Percentiles rank a stretch among this genome's conserved stretches.
These are phyloP conservation scores for Gastrolobium villosum DNA, from an alignment of 306 rosid species.

Conservation along the genomic window DNA sequence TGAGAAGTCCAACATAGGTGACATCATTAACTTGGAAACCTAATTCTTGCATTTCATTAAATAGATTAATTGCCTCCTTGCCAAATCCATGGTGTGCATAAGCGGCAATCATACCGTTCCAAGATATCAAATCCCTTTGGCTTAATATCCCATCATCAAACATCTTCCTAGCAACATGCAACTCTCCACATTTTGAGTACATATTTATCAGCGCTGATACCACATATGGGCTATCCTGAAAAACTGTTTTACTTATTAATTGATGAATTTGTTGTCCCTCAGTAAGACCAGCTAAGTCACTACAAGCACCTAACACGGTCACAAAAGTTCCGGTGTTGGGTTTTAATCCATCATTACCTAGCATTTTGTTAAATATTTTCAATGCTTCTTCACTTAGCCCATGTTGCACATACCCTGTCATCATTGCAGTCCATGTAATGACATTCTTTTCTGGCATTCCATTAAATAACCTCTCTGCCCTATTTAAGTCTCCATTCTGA, in stretches of 20 bases:
- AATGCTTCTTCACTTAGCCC: slow-evolving; percentile 59
- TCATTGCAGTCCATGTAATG: slow-evolving; percentile 66
- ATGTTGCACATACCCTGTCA: slow-evolving; percentile 62
- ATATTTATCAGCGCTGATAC: slow-evolving; percentile 59
- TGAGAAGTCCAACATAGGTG: slow-evolving; percentile 59
- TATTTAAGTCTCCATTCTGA: slow-evolving; percentile 50
- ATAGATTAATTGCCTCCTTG: slow-evolving; percentile 54
- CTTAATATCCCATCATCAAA: slow-evolving; percentile 55
- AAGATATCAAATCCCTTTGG: slow-evolving; percentile 61
- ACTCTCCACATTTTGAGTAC: slow-evolving; percentile 66
- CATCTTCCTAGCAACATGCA: slow-evolving; percentile 57
- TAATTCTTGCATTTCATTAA: slow-evolving; percentile 53
- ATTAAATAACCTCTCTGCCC: slow-evolving; percentile 53
- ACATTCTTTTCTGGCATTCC: slow-evolving; percentile 57
- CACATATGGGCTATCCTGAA: slow-evolving; percentile 48
- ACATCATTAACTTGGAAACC: slow-evolving; percentile 60
- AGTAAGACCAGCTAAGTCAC: slow-evolving; percentile 60
- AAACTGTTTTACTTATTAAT: slow-evolving; percentile 55
- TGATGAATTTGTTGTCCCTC: slow-evolving; percentile 66
- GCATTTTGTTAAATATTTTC: slow-evolving; percentile 55
- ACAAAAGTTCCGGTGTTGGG: slow-evolving; percentile 65
- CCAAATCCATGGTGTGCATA: slow-evolving; percentile 64
- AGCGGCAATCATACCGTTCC: slow-evolving; percentile 68
- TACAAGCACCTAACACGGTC: slow-evolving; percentile 60
- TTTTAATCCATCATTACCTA: slow-evolving; percentile 46